phyloP scores from a whole-genome alignment of 768 basidiomycete species.

The Strobilomyces echinocephalus region DNA sequence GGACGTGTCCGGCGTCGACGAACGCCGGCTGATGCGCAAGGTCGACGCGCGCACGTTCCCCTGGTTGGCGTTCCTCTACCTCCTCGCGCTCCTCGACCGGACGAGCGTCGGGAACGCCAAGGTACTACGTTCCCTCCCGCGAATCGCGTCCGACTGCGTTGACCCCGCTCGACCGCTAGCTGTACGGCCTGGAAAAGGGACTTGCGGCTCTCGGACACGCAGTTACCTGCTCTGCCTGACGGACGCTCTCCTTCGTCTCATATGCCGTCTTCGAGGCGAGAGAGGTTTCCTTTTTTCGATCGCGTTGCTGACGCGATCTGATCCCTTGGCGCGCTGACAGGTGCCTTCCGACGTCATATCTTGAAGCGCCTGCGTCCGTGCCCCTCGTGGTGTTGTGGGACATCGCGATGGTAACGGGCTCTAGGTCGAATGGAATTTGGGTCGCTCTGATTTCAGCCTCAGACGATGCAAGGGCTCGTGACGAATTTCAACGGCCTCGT shows the following conservation, averaged over 20 bases:
- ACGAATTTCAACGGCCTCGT: conserved; percentile 66
- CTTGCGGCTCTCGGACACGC: conserved; percentile 57
- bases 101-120: conserved; percentile 48
- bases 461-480: conserved; percentile 73
- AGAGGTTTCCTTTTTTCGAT: neutral
- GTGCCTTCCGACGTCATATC: conserved; percentile 71
- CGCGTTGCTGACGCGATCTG: too few species aligned
- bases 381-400: conserved; percentile 72
- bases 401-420: conserved; percentile 57
- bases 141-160: too few species aligned
- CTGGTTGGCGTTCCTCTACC: conserved; percentile 71
- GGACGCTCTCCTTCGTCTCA: conserved; percentile 54
- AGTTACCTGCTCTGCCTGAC: conserved; percentile 65
- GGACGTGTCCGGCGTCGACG: conserved; percentile 60
- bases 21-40: conserved; percentile 65
- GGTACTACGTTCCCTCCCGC: conserved; percentile 1
- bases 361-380: conserved; percentile 72
- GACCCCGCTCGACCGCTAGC: conserved; percentile 30
- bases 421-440: neutral
- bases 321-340: conserved; percentile 16
- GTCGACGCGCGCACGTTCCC: conserved; percentile 63
- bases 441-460: neutral
- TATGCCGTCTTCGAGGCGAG: conserved; percentile 68
- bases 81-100: conserved; percentile 66
- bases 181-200: conserved; percentile 59